These are phyloP conservation scores for Ocimum tenuiflorum DNA, from an alignment of 257 asterid genomes.

Conservation along the genomic window DNA sequence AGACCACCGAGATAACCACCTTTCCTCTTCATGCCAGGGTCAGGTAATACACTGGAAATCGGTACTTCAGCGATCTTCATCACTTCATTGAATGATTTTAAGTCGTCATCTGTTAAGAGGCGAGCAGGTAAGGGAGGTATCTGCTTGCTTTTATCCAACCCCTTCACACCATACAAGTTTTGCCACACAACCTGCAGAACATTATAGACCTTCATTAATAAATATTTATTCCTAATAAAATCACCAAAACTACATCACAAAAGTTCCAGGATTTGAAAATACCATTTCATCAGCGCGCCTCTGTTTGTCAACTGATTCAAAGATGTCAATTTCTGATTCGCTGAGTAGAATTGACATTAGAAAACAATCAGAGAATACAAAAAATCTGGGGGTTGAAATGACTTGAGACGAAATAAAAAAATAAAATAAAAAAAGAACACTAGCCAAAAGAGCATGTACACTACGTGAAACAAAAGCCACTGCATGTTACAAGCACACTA, in stretches of 20 bases:
- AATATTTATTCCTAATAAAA: slow-evolving; percentile 4
- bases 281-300: slow-evolving; percentile 86
- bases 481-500: too few species aligned
- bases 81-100: slow-evolving; percentile 70
- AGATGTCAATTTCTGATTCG: slow-evolving; percentile 87
- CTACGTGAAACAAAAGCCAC: too few species aligned
- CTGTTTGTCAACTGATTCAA: slow-evolving; percentile 78
- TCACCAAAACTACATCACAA: slow-evolving; percentile 1
- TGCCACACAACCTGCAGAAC: slow-evolving; percentile 63
- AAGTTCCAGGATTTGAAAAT: slow-evolving; percentile 18
- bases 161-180: slow-evolving; percentile 41
- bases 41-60: slow-evolving; percentile 34
- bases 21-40: slow-evolving; percentile 67
- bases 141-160: slow-evolving; percentile 39
- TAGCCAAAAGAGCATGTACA: too few species aligned
- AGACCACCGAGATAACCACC: slow-evolving; percentile 75
- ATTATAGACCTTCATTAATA: slow-evolving; percentile 7
- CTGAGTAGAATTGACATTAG: slow-evolving; percentile 36
- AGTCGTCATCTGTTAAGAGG: slow-evolving; percentile 71
- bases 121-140: slow-evolving; percentile 80
- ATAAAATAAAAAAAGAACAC: too few species aligned
- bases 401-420: too few species aligned
- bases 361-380: slow-evolving; percentile 8
- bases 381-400: too few species aligned
- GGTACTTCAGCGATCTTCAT: slow-evolving; percentile 74